Conservation (phyloP, 2,329 filamentous ascomycete species). For the Ophiosphaerella narmari region DNA sequence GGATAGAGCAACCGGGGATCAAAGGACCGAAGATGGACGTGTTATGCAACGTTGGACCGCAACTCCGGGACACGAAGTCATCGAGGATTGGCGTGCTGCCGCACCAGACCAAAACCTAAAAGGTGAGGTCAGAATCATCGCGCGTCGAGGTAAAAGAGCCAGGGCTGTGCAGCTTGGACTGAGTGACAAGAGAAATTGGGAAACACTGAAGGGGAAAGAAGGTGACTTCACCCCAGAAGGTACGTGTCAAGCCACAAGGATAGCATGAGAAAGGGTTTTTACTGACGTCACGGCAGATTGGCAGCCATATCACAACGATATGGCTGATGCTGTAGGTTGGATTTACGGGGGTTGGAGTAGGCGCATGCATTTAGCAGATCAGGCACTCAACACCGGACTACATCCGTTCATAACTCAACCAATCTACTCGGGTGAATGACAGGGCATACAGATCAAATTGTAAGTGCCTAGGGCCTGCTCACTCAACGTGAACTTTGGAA, state of each 20-base stretch:
- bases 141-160: constrained; percentile 34
- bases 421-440: constrained; percentile 3
- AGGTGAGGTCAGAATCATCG: constrained; percentile 39
- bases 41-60: constrained; percentile 36
- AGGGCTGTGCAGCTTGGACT: constrained; percentile 31
- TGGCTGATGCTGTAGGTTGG: constrained; percentile 43
- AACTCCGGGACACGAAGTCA: constrained; percentile 35
- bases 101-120: constrained; percentile 37
- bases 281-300: constrained; percentile 28
- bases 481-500: neutral
- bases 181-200: constrained; percentile 34
- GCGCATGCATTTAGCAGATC: constrained; percentile 36
- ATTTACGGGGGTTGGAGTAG: constrained; percentile 41
- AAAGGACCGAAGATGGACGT: constrained; percentile 20
- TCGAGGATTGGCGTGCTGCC: constrained; percentile 32
- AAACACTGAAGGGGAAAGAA: constrained; percentile 34
- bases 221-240: constrained; percentile 33
- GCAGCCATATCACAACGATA: constrained; percentile 41
- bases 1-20: constrained; percentile 13
- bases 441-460: neutral
- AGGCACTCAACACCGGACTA: constrained; percentile 27
- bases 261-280: too few relatives aligned
- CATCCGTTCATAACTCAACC: constrained; percentile 6
- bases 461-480: neutral
- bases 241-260: constrained; percentile 10